Base-by-base conservation (phyloP, 2,329 filamentous ascomycete genomes). In the Dactylellina parvicollis region DNA sequence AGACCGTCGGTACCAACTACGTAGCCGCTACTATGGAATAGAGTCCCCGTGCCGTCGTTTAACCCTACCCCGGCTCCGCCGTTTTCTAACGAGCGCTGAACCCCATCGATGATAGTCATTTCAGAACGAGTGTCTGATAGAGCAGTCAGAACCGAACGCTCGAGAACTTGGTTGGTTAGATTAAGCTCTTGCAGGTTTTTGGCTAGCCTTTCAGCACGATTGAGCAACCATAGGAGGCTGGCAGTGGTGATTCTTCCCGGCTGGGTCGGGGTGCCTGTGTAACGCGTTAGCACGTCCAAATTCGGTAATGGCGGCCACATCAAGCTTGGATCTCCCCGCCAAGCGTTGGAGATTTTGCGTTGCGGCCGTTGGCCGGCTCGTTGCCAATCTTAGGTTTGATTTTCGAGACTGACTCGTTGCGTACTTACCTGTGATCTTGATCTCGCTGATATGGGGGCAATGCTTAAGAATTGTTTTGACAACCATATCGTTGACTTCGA, bases 1-100 rank as follows among this genome's bases (percentile, higher is more conserved):
- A 36, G 18, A 1, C 50, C 60, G 18, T 59, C 52, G 2, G 49
- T n/a, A 12, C 59, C 59, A 22, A 73, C 46, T 47, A 73, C 22
- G n/a, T 73, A 73, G 16, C 59, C 61, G 36, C 32, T 54, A 28
- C 55, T 64, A 44, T 73, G 54, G 28, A 65, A 16, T 10, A n/a
- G 30, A 4, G 59, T 73, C 8, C 60, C 59, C 14, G 57, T 60
- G 20, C 32, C 18, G 24, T 52, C 56, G 26, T 16, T 55, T 8
- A 65, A 24, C 18, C 44, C 34, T 1, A 72, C n/a, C 2, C 66
- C 66, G 8, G 24, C 32, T 4, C 50, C 57, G 8, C 28, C 36
- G 9, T 42, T 59, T 16, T 61, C 40, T n/a, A 59, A 22, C 2
- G 16, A 8, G 12, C 34, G 32, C 26, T 73, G 67, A 10, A 59